These are phyloP conservation scores for Cetradonia linearis DNA, from an alignment of 495 filamentous ascomycete species.

Conservation along the genomic window DNA sequence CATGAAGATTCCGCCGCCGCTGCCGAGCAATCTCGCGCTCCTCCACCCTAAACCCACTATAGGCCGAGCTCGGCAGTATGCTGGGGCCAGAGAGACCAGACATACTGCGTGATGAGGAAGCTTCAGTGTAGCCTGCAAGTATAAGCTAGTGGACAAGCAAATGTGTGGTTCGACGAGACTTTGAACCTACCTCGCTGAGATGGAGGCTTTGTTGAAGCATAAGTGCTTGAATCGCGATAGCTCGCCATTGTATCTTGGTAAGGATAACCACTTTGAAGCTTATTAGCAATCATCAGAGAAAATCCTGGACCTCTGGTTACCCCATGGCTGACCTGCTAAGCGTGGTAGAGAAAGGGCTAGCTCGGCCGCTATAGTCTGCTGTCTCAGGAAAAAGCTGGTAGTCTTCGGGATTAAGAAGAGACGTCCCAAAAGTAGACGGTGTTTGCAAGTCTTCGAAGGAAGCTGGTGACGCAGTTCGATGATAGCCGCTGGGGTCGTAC, in stretches of 20 bases:
- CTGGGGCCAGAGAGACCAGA: constrained; percentile 26
- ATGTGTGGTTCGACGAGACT: background rate
- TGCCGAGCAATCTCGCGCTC: constrained; percentile 27
- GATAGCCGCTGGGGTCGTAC: constrained; percentile 18
- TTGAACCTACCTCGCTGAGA: constrained; percentile 20
- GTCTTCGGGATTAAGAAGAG: constrained; percentile 11
- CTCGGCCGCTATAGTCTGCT: constrained; percentile 12
- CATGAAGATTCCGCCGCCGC: constrained; percentile 23
- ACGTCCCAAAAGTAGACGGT: constrained; percentile 13
- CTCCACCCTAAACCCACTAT: constrained; percentile 20
- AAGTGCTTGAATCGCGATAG: constrained; percentile 18
- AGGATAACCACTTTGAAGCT: background rate
- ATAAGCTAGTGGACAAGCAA: constrained; percentile 6
- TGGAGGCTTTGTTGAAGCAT: constrained; percentile 18
- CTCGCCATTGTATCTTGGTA: constrained; percentile 13
- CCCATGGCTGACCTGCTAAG: constrained; percentile 17
- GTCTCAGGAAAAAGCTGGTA: constrained; percentile 17
- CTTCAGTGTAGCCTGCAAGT: constrained; percentile 21
- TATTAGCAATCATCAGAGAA: background rate
- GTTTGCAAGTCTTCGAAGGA: constrained; percentile 10
- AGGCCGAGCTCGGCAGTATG: constrained; percentile 28
- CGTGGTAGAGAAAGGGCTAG: constrained; percentile 12
- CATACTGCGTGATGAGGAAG: constrained; percentile 27
- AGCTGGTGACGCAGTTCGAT: constrained; percentile 17
- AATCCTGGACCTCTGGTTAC: background rate